These are phyloP conservation scores for Ascochyta clinopodiicola DNA, from an alignment of 2,329 filamentous ascomycete genomes.

Conservation along the genomic window DNA sequence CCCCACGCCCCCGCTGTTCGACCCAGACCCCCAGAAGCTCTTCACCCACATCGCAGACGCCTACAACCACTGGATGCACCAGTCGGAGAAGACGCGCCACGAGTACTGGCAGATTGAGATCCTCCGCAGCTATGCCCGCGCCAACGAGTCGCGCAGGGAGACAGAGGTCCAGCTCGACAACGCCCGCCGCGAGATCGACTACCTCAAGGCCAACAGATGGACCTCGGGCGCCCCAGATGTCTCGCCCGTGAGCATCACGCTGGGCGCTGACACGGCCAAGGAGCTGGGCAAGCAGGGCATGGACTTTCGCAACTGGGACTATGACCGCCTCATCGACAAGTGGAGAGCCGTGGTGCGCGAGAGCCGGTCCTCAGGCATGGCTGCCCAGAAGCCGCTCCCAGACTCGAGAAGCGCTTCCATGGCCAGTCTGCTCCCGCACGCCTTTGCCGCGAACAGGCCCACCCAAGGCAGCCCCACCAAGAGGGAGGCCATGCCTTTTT, in stretches of 20 bases:
- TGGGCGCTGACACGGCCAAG: constrained; percentile 47
- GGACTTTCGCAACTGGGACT: constrained; percentile 51
- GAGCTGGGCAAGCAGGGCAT: constrained; percentile 48
- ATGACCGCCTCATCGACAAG: constrained; percentile 50
- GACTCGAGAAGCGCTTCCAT: constrained; percentile 39
- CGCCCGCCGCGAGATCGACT: constrained; percentile 51
- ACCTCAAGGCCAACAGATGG: constrained; percentile 46
- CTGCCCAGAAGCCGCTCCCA: constrained; percentile 46
- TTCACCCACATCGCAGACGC: constrained; percentile 78
- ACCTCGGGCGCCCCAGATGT: constrained; percentile 34
- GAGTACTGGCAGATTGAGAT: constrained; percentile 57
- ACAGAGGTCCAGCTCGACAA: constrained; percentile 48
- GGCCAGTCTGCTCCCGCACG: constrained; percentile 36
- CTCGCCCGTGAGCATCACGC: constrained; percentile 45
- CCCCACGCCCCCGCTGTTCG: constrained; percentile 48
- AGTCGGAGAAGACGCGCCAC: constrained; percentile 59
- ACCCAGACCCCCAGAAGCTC: constrained; percentile 73
- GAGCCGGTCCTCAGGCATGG: constrained; percentile 40
- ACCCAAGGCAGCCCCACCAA: constrained; percentile 30
- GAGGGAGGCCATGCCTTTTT: constrained; percentile 34
- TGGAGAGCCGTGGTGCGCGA: constrained; percentile 48
- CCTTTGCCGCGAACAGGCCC: constrained; percentile 27
- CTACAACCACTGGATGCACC: constrained; percentile 75
- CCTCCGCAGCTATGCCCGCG: constrained; percentile 53
- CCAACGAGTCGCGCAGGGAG: constrained; percentile 47